Evolutionary conservation across 106 monocot species (phyloP).

Genomic region (Dioscorea dumetorum): DNA sequence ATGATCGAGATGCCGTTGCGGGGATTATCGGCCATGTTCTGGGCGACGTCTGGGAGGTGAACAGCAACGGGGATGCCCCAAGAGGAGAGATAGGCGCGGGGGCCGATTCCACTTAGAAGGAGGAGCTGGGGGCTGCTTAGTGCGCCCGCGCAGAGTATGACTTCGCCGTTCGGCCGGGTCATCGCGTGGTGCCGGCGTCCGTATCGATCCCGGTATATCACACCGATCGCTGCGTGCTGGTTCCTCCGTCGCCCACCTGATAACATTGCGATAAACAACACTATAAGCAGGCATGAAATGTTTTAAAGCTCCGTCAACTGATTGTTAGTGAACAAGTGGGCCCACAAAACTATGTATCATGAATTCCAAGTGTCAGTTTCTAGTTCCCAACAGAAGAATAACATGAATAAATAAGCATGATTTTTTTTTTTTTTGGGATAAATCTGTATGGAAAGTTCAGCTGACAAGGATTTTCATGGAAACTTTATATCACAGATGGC

Average conservation of each 20-base stretch:
- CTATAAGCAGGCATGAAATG: too few species aligned
- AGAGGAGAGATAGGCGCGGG: slow-evolving; percentile 49
- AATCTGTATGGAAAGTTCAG: too few species aligned
- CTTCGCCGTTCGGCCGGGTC: slow-evolving; percentile 53
- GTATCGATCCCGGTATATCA: slow-evolving; percentile 52
- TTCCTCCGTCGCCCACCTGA: not conserved
- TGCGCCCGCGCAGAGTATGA: slow-evolving; percentile 64
- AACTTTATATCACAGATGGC: too few species aligned
- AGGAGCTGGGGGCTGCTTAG: slow-evolving; percentile 88
- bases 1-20: slow-evolving; percentile 80
- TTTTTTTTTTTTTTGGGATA: too few species aligned
- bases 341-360: too few species aligned
- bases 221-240: slow-evolving; percentile 42
- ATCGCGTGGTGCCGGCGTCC: slow-evolving; percentile 56
- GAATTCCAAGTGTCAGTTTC: too few species aligned
- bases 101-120: slow-evolving; percentile 83
- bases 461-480: too few species aligned
- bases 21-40: slow-evolving; percentile 76
- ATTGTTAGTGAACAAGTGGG: too few species aligned
- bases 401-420: too few species aligned
- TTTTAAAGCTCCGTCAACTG: too few species aligned
- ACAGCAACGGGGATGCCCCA: slow-evolving; percentile 63
- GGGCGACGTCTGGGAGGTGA: slow-evolving; percentile 51
- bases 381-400: too few species aligned
- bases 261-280: too few species aligned